phyloP scores from a whole-genome alignment of 805 yeast species.

The Ogataea pignaliae region DNA sequence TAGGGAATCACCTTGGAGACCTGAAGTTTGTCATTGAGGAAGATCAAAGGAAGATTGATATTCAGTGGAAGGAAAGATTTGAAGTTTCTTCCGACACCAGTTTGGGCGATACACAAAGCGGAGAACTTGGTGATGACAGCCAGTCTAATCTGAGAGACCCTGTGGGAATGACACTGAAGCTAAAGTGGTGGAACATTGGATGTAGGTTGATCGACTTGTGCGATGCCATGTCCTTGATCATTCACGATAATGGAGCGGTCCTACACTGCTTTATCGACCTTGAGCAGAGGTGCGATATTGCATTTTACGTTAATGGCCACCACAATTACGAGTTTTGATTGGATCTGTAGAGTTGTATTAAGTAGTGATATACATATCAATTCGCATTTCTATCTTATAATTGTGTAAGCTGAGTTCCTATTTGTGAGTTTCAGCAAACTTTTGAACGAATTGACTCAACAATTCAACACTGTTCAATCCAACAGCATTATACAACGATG shows the following conservation, averaged over 20 bases:
- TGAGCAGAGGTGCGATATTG: conserved; percentile 57
- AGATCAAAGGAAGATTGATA: conserved; percentile 48
- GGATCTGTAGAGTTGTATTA: not conserved
- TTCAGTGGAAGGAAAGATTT: conserved; percentile 55
- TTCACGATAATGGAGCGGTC: conserved; percentile 48
- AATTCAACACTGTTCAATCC: conserved; percentile 52
- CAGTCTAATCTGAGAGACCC: conserved; percentile 24
- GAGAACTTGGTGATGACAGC: conserved; percentile 19
- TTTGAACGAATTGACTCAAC: conserved; percentile 52
- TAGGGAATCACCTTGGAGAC: conserved; percentile 45
- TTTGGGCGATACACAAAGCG: not conserved
- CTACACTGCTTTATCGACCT: conserved; percentile 66
- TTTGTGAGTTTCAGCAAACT: conserved; percentile 47
- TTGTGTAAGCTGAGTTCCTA: conserved; percentile 8
- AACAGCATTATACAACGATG: conserved; percentile 89
- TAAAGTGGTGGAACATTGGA: conserved; percentile 68
- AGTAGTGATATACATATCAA: not conserved
- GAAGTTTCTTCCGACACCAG: conserved; percentile 32
- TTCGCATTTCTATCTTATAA: not conserved
- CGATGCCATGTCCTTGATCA: conserved; percentile 53
- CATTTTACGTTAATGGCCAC: conserved; percentile 51
- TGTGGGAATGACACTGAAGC: conserved; percentile 45
- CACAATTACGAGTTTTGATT: conserved; percentile 7
- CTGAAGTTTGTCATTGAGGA: conserved; percentile 51
- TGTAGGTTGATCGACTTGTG: conserved; percentile 57